Percentiles rank a stretch among this genome's conserved stretches.
Conservation (phyloP, 2,329 filamentous ascomycete genomes). For the Dothistroma septosporum region DNA sequence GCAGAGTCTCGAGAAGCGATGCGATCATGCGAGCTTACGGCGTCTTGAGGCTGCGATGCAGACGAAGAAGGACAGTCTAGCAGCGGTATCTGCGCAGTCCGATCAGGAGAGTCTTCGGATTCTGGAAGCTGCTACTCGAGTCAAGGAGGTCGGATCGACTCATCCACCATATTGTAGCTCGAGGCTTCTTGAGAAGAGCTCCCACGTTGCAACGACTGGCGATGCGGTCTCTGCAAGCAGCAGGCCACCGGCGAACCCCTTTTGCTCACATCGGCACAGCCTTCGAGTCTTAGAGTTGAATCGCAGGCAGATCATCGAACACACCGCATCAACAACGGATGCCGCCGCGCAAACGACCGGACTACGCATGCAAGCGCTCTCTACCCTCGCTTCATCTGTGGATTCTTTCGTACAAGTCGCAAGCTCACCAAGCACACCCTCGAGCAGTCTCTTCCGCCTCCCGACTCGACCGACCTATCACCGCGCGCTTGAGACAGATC, state of each 20-base stretch:
- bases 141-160: not conserved
- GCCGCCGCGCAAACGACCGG: not conserved
- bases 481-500: not conserved
- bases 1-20: not conserved
- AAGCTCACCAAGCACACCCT: not conserved
- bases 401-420: not conserved
- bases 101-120: not conserved
- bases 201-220: not conserved
- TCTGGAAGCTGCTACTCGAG: not conserved
- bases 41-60: not conserved
- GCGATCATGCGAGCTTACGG: not conserved
- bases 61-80: not conserved
- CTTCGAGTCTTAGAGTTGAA: not conserved
- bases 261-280: not conserved
- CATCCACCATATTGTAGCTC: not conserved
- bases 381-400: not conserved
- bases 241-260: not conserved
- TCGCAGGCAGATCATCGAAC: not conserved
- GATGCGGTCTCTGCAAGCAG: not conserved
- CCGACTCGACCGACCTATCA: not conserved
- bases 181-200: not conserved
- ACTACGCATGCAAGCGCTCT: not conserved
- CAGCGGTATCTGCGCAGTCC: not conserved
- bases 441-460: not conserved
- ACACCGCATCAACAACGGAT: not conserved